These are phyloP conservation scores for Clitopilus passeckerianus DNA, from an alignment of 768 basidiomycete species.

Conservation along the genomic window DNA sequence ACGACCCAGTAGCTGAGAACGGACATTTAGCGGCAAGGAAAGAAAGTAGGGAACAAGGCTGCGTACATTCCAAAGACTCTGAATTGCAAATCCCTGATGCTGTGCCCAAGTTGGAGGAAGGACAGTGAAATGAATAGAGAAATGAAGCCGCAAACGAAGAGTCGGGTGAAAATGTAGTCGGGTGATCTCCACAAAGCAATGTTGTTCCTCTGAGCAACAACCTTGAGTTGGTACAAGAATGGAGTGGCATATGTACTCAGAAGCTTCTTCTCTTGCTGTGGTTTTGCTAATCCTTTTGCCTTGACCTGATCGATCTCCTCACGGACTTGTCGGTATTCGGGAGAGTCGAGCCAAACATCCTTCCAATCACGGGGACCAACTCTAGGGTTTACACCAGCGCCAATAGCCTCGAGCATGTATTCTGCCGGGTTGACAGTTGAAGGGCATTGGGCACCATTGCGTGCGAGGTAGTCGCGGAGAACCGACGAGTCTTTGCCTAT, in stretches of 20 bases:
- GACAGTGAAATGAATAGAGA: slow-evolving; percentile 72
- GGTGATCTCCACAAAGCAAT: slow-evolving; percentile 77
- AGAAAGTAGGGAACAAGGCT: not conserved
- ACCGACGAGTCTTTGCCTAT: slow-evolving; percentile 70
- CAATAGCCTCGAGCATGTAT: slow-evolving; percentile 83
- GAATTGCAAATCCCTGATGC: slow-evolving; percentile 68
- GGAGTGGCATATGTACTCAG: slow-evolving; percentile 64
- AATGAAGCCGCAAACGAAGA: slow-evolving; percentile 71
- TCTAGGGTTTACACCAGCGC: slow-evolving; percentile 70
- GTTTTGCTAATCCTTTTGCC: slow-evolving; percentile 36
- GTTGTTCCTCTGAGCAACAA: slow-evolving; percentile 64
- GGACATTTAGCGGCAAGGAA: not conserved
- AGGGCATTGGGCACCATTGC: slow-evolving; percentile 71
- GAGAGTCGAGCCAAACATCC: slow-evolving; percentile 75
- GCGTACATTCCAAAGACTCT: slow-evolving; percentile 74
- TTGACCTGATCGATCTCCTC: slow-evolving; percentile 45
- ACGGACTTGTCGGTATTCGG: slow-evolving; percentile 42
- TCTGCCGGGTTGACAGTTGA: slow-evolving; percentile 74
- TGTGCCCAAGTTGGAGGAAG: slow-evolving; percentile 69
- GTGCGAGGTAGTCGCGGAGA: slow-evolving; percentile 72
- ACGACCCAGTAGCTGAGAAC: slow-evolving; percentile 55
- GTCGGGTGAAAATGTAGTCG: slow-evolving; percentile 79
- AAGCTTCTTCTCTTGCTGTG: slow-evolving; percentile 31
- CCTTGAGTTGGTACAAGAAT: slow-evolving; percentile 67
- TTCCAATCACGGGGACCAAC: slow-evolving; percentile 84